Conservation (phyloP, 2,329 filamentous ascomycete species). For the Colletotrichum agaves region DNA sequence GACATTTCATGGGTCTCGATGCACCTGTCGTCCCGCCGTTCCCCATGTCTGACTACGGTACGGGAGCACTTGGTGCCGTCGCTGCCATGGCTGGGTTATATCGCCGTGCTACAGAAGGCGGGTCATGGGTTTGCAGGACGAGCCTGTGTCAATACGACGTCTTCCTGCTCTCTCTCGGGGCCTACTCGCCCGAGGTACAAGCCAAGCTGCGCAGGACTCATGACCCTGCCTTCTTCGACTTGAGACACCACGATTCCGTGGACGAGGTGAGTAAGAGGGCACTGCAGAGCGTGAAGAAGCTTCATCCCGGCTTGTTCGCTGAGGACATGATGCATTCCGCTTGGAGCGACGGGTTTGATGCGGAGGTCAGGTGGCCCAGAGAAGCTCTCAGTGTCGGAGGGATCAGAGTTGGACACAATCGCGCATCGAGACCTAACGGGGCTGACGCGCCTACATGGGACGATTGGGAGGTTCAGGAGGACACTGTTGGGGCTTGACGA, state of each 20-base stretch:
- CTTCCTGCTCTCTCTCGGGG: conserved; percentile 52
- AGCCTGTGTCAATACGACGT: conserved; percentile 50
- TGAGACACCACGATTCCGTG: conserved; percentile 67
- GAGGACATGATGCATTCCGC: conserved; percentile 44
- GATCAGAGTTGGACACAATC: conserved; percentile 49
- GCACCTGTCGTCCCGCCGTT: conserved; percentile 70
- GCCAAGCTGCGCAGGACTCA: conserved; percentile 58
- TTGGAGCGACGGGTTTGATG: conserved; percentile 46
- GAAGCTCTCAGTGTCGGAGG: conserved; percentile 53
- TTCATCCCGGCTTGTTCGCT: conserved; percentile 46
- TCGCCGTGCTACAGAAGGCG: conserved; percentile 46
- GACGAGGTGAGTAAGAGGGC: conserved; percentile 67
- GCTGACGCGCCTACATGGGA: conserved; percentile 65
- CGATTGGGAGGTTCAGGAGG: conserved; percentile 57
- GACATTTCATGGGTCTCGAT: conserved; percentile 61
- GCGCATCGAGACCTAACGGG: conserved; percentile 54
- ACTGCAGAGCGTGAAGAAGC: conserved; percentile 59
- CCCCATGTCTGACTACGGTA: conserved; percentile 59
- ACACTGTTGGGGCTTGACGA: conserved; percentile 37
- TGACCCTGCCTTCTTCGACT: conserved; percentile 61
- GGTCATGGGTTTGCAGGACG: conserved; percentile 49
- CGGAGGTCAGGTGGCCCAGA: conserved; percentile 50
- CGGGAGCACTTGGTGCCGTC: conserved; percentile 47
- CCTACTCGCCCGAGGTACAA: conserved; percentile 60
- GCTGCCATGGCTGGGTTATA: conserved; percentile 48